Base-by-base conservation (phyloP, 2,329 filamentous ascomycete genomes). In the Xylariaceae sp. region DNA sequence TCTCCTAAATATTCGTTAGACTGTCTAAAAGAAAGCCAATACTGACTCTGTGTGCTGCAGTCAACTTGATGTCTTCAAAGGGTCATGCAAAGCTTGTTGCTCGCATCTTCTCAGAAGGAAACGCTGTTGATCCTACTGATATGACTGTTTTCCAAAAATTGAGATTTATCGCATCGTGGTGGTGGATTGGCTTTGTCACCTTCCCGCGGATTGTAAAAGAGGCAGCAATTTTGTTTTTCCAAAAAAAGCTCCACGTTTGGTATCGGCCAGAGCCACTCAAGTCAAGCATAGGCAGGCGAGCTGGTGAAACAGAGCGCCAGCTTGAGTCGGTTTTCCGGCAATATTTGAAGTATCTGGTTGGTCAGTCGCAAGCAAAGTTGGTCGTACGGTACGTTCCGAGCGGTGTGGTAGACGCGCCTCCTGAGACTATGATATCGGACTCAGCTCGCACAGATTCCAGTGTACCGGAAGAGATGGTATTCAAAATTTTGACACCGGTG, bases 101-200 rank as follows among this genome's bases (percentile, higher is more conserved):
- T 16, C 77, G 81, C 10, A 74, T 90, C 16, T 80, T 81, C 59
- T 87, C 85, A 0, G 75, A 78, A 1, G 79, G 75, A 0, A 55
- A 71, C 10, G 75, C 82, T 1, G 59, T 85, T 5, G 79, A 89
- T 46, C 81, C 85, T 0, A 65, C 64, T 0, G 64, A 65, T 0
- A 74, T 88, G 69, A 74, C 70, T 0, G n/a, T 69, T 0, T 52
- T 70, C 40, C 72, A 78, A 5, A 83, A 77, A 53, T 19, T 74
- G 0, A 62, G 43, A 2, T 86, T 89, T 57, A 60, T 88, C 2
- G 54, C 69, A 2, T 66, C 69, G 1, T 90, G 87, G 86, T 86
- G 82, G 77, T 89, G 86, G 86, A 81, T 89, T 9, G 86, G 85
- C 1, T 78, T 90, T 23, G 74, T 82, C 20, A 89, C 87, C 0